A percentile compares a stretch with the other conserved stretches of the same genome.
phyloP scores from a whole-genome alignment of 108 stramenopile species.

The Cyclotella distinguenda region DNA sequence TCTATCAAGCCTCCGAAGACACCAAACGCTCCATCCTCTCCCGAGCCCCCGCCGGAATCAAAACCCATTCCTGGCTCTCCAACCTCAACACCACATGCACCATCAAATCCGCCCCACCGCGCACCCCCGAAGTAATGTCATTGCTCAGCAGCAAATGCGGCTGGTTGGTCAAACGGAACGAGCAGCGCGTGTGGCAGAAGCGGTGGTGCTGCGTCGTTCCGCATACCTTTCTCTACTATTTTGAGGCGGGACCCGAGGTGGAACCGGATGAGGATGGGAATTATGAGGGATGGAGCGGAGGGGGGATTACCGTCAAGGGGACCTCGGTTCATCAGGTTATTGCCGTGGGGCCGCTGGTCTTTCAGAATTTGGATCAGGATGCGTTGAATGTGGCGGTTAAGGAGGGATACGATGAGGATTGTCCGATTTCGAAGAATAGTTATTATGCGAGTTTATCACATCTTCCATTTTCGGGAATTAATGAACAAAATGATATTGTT shows the following conservation, averaged over 20 bases:
- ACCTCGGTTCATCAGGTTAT: conserved; percentile 16
- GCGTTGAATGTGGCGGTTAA: conserved; percentile 67
- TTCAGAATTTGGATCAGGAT: conserved; percentile 67
- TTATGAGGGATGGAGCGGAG: conserved; percentile 43
- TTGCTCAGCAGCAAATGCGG: conserved; percentile 76
- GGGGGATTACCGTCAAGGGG: conserved; percentile 41
- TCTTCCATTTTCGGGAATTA: conserved; percentile 14
- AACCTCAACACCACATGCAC: conserved; percentile 88
- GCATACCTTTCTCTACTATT: conserved; percentile 95
- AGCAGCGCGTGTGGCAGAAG: conserved; percentile 92
- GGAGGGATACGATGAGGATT: conserved; percentile 60
- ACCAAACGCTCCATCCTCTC: conserved; percentile 80
- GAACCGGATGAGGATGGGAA: conserved; percentile 44
- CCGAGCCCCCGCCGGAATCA: conserved; percentile 60
- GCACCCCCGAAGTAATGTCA: conserved; percentile 81
- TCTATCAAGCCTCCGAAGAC: conserved; percentile 85
- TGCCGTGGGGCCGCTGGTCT: conserved; percentile 11
- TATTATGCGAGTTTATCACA: conserved; percentile 40
- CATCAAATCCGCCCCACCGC: conserved; percentile 87
- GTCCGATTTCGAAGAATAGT: conserved; percentile 2
- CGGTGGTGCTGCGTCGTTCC: conserved; percentile 96
- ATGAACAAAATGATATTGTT: not conserved
- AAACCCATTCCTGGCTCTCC: conserved; percentile 71
- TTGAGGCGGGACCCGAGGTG: conserved; percentile 73
- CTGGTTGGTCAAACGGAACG: conserved; percentile 91